Conservation (phyloP, 352 stramenopile species). For the Phytophthora uliginosa region DNA sequence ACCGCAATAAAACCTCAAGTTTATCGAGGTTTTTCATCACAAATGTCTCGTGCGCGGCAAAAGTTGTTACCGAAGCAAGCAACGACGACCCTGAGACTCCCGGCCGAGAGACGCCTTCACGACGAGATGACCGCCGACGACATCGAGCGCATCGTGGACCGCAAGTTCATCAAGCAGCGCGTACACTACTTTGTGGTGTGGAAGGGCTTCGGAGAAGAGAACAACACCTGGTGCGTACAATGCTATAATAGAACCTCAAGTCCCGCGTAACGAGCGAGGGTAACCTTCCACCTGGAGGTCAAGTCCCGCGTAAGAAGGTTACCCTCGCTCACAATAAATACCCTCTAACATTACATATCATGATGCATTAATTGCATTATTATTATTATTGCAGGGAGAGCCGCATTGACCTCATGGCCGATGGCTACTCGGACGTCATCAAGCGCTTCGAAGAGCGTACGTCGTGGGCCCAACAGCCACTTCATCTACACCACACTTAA, state of each 20-base stretch:
- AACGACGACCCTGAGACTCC: not conserved
- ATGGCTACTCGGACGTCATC: conserved; percentile 80
- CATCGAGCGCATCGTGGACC: conserved; percentile 87
- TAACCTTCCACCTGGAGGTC: too few relatives aligned
- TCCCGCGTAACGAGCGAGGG: conserved; percentile 4
- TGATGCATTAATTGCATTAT: conserved; percentile 20
- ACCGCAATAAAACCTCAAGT: conserved; percentile 22
- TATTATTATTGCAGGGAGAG: conserved; percentile 66
- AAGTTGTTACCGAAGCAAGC: conserved; percentile 24
- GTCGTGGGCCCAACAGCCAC: conserved; percentile 6
- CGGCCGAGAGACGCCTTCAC: not conserved
- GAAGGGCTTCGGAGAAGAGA: conserved; percentile 83
- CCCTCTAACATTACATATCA: not conserved
- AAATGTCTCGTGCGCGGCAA: conserved; percentile 9
- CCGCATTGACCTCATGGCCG: conserved; percentile 81
- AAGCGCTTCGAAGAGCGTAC: conserved; percentile 76
- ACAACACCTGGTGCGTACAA: conserved; percentile 71
- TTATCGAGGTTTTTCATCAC: conserved; percentile 18
- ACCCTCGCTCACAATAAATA: not conserved
- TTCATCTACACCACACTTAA: not conserved
- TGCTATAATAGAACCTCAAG: conserved; percentile 23
- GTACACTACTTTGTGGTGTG: conserved; percentile 90
- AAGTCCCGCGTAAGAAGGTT: too few relatives aligned
- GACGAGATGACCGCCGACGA: conserved; percentile 64
- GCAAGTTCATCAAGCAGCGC: conserved; percentile 81